Evolutionary conservation across 2,329 filamentous ascomycete species (phyloP).

Genomic region (Raffaelea deltoideospora): DNA sequence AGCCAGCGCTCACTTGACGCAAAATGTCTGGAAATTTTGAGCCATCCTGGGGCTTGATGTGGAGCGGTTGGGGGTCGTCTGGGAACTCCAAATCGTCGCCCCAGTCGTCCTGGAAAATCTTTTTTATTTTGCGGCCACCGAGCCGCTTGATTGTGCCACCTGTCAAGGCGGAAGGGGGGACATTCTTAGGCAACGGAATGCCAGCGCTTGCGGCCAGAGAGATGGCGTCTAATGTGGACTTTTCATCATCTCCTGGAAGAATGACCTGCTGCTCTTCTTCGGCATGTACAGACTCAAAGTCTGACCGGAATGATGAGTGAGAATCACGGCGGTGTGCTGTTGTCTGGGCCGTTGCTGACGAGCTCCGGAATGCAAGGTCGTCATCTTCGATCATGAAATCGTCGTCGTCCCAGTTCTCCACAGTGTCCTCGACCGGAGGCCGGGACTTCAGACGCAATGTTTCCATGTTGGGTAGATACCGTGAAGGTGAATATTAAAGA

Average conservation of each 20-base stretch:
- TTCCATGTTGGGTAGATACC: too few relatives aligned
- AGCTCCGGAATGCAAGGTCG: conserved; percentile 44
- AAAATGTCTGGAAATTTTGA: conserved; percentile 52
- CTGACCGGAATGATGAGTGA: conserved; percentile 72
- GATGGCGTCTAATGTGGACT: conserved; percentile 72
- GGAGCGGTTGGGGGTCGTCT: conserved; percentile 39
- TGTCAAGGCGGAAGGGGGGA: conserved; percentile 76
- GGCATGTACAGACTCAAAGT: conserved; percentile 58
- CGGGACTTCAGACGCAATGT: conserved; percentile 36
- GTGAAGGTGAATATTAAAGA: too few relatives aligned
- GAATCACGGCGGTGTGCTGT: conserved; percentile 52
- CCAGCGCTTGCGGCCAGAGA: conserved; percentile 75
- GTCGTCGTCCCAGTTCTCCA: conserved; percentile 71
- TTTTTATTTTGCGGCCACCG: conserved; percentile 58
- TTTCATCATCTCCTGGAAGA: conserved; percentile 71
- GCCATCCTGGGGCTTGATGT: conserved; percentile 48
- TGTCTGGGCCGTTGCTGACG: conserved; percentile 25
- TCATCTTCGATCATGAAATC: conserved; percentile 58
- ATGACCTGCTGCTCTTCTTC: conserved; percentile 85
- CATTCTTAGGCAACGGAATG: conserved; percentile 76
- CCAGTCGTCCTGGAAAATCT: conserved; percentile 66
- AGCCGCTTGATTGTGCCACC: conserved; percentile 88
- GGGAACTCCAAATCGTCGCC: conserved; percentile 63
- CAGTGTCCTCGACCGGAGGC: conserved; percentile 39
- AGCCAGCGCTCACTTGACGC: conserved; percentile 47